These are phyloP conservation scores for Botrytis porri DNA, from an alignment of 2,329 filamentous ascomycete species.

Conservation along the genomic window DNA sequence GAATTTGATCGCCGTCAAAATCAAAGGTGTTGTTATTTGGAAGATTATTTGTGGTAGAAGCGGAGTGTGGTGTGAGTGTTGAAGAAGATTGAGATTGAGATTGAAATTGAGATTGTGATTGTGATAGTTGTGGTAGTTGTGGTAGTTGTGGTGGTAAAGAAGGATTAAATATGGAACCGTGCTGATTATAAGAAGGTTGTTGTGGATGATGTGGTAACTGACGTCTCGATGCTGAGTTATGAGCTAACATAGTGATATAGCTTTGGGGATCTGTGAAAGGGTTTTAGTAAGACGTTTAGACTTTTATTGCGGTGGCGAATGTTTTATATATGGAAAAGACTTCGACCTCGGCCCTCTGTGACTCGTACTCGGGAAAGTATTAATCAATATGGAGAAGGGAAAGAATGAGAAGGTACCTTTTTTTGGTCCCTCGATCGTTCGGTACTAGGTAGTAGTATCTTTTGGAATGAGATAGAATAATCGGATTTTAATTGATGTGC, in stretches of 20 bases:
- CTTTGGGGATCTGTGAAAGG: conserved; percentile 5
- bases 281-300: neutral
- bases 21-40: conserved; percentile 26
- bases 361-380: conserved; percentile 12
- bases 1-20: conserved; percentile 30
- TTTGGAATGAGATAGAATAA: conserved; percentile 14
- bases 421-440: neutral
- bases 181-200: neutral
- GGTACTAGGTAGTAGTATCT: neutral
- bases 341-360: neutral
- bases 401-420: neutral
- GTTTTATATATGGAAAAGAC: neutral
- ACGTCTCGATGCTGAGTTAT: conserved; percentile 6
- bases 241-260: conserved; percentile 11
- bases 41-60: conserved; percentile 23
- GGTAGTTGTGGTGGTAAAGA: neutral
- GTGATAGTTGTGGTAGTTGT: neutral
- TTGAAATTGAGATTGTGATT: neutral
- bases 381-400: neutral
- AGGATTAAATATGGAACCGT: neutral
- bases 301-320: conserved; percentile 6
- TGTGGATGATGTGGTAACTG: conserved; percentile 10
- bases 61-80: conserved; percentile 1
- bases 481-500: neutral
- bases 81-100: neutral